Conservation (phyloP, 2,329 filamentous ascomycete genomes). For the Diplocarpon mali region DNA sequence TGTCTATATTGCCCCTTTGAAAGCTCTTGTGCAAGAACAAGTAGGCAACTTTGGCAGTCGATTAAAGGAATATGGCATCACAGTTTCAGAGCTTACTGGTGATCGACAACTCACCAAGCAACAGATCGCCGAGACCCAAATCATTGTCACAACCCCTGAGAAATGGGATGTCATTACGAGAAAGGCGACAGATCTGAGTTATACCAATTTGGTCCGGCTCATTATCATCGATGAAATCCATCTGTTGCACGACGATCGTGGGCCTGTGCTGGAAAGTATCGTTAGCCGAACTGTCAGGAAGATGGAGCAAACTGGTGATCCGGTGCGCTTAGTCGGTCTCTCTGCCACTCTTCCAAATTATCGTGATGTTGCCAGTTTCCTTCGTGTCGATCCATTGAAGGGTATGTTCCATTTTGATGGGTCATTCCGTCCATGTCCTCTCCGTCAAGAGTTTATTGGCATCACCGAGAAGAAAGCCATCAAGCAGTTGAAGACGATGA, state of each 20-base stretch:
- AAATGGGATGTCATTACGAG: slow-evolving; percentile 99
- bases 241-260: slow-evolving; percentile 91
- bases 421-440: slow-evolving; percentile 82
- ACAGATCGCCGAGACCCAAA: slow-evolving; percentile 93
- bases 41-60: slow-evolving; percentile 95
- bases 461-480: slow-evolving; percentile 97
- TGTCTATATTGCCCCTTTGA: slow-evolving; percentile 91
- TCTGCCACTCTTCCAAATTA: slow-evolving; percentile 96
- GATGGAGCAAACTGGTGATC: slow-evolving; percentile 87
- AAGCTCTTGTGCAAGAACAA: slow-evolving; percentile 93
- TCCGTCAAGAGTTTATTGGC: slow-evolving; percentile 95
- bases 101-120: slow-evolving; percentile 97
- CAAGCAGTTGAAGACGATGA: slow-evolving; percentile 98
- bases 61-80: slow-evolving; percentile 81
- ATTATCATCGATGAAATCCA: slow-evolving; percentile 98
- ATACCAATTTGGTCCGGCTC: slow-evolving; percentile 91
- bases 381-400: slow-evolving; percentile 75
- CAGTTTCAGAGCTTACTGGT: slow-evolving; percentile 89
- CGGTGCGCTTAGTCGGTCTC: slow-evolving; percentile 81
- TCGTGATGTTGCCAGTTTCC: slow-evolving; percentile 86
- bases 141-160: slow-evolving; percentile 96
- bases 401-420: slow-evolving; percentile 95
- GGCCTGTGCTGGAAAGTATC: slow-evolving; percentile 92
- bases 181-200: slow-evolving; percentile 92
- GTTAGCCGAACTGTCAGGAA: slow-evolving; percentile 88